phyloP scores from a whole-genome alignment of 208 protist genomes.

The Leishmania guyanensis region DNA sequence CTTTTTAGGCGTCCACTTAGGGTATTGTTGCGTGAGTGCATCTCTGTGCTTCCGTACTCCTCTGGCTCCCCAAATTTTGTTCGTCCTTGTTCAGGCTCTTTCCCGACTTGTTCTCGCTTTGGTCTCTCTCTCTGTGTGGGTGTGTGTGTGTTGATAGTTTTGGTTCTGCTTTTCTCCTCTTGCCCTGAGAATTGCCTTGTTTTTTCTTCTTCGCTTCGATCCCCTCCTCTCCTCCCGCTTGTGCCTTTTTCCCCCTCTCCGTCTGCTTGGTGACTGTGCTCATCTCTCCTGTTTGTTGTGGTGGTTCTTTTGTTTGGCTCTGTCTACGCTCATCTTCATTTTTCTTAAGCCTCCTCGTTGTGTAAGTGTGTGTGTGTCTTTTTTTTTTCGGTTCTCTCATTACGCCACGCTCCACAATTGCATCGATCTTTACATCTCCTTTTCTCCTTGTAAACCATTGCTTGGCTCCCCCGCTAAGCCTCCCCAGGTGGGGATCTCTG shows the following conservation, averaged over 20 bases:
- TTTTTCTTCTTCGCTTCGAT: neutral
- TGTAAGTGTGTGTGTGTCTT: slow-evolving; percentile 1
- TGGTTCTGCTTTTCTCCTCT: neutral
- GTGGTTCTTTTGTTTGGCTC: neutral
- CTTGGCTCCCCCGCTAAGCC: neutral
- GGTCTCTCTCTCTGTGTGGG: neutral
- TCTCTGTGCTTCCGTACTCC: neutral
- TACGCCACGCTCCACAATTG: neutral
- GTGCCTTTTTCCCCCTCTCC: neutral
- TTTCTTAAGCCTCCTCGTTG: neutral
- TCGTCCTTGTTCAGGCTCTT: neutral
- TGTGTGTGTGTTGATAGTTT: neutral
- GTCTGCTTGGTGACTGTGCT: neutral
- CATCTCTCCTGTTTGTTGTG: neutral
- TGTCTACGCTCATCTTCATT: neutral
- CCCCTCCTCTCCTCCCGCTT: neutral
- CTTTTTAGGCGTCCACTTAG: neutral
- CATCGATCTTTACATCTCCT: neutral
- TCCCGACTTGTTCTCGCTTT: neutral
- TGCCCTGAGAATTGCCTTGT: neutral
- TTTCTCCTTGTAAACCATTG: neutral
- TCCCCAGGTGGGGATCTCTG: neutral
- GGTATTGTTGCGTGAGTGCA: neutral
- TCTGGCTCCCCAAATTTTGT: neutral
- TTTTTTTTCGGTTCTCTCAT: neutral